Evolutionary conservation across 371 early-diverging fungal genomes (phyloP), one percentile per base, ranked within the genome.

Genomic region (Mucor saturninus): DNA sequence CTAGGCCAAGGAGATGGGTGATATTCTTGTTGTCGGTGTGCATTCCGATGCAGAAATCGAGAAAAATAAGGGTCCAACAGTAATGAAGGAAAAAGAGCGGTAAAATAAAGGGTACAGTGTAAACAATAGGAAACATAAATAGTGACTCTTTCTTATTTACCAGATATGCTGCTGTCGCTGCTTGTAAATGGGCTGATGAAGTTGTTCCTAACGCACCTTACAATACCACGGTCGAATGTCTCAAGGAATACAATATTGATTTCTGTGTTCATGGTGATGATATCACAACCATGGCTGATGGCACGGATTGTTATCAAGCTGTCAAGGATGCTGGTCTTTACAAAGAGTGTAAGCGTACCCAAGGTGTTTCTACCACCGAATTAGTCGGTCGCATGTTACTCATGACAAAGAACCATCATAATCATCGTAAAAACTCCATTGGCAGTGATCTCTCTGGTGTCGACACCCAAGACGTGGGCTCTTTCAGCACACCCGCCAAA

Each of bases 251-350:
- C 82, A 73, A 93, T 64, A 91, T 93, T 66, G 96, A 95, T 79
- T 94, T 92, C 69, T 94, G 95, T 67, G 95, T 96, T 2, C 98
- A 98, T 64, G 97, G 98, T 21, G 96, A 98, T 65, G 98, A 98
- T 76, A 93, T 95, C 63, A 95, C 96, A 38, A 94, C 95, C 8
- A 83, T 91, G 75, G 94, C 94, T 10, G 96, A 97, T 73, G 97
- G 97, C 5, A 89, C 93, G 6, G 98, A 98, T 79, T 96, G 95
- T 75, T 98, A 98, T 72, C 89, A 89, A 77, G 87, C 86, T 9
- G 96, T 95, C 56, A 98, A 97, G 77, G 92, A 91, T 62, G 97
- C 97, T 42, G 95, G 95, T n/a, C 80, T 94, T 30, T 97, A 96
- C 83, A 76, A 83, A 67, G 96, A 96, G 75, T 95, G 95, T 80